Conservation (phyloP, 1,284 basidiomycete species). For the Ustilago trichophora region DNA sequence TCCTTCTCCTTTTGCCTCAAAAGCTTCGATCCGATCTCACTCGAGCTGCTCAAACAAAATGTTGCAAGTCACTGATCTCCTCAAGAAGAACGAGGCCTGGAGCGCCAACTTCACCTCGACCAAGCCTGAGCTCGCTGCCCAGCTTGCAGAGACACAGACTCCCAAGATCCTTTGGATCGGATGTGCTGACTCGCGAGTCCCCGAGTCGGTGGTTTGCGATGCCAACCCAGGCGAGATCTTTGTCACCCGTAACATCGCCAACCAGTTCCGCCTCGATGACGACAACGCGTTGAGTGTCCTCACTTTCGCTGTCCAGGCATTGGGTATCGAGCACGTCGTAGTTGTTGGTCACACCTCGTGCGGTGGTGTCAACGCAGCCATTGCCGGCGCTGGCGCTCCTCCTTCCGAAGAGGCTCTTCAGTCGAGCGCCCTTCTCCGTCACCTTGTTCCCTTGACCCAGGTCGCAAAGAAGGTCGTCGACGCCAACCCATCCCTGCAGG, state of each 20-base stretch:
- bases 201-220: constrained; percentile 69
- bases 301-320: constrained; percentile 78
- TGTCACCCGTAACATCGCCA: constrained; percentile 67
- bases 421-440: constrained; percentile 50
- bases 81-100: constrained; percentile 55
- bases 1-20: constrained; percentile 68
- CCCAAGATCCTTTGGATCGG: constrained; percentile 82
- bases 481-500: constrained; percentile 26
- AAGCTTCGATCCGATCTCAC: constrained; percentile 18
- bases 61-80: constrained; percentile 31
- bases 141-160: constrained; percentile 74
- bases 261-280: constrained; percentile 77
- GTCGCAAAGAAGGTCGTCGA: constrained; percentile 50
- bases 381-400: constrained; percentile 48
- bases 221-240: constrained; percentile 64
- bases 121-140: constrained; percentile 75
- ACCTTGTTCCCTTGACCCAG: constrained; percentile 59
- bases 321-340: constrained; percentile 85
- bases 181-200: constrained; percentile 63
- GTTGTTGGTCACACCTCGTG: constrained; percentile 69
- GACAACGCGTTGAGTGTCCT: constrained; percentile 81
- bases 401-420: constrained; percentile 30
- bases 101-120: constrained; percentile 24
- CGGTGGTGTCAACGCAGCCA: constrained; percentile 67
- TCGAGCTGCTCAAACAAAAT: constrained; percentile 24